Percentiles rank a stretch among this genome's conserved stretches.
Evolutionary conservation across 163 green algal genomes (phyloP).

Genomic region (Picocystis sp.): DNA sequence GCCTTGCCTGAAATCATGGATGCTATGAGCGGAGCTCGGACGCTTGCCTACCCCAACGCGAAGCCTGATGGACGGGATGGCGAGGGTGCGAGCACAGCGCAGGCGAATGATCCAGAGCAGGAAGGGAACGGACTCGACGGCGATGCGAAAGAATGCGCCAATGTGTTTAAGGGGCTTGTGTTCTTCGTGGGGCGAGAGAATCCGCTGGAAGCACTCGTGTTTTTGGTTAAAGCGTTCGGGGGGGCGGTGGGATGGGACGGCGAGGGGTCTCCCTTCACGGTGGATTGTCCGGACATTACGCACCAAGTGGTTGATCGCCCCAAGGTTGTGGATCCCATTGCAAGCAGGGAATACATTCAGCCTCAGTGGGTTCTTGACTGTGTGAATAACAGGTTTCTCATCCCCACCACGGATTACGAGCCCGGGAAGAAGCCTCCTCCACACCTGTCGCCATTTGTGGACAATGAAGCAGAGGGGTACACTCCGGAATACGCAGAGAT

Average conservation of each 20-base stretch:
- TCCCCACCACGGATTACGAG: slow-evolving; percentile 56
- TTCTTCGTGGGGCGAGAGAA: slow-evolving; percentile 68
- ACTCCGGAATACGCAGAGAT: slow-evolving; percentile 70
- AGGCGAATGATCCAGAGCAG: slow-evolving; percentile 11
- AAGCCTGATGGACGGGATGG: slow-evolving; percentile 8
- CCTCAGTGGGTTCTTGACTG: slow-evolving; percentile 95
- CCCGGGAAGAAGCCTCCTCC: slow-evolving; percentile 58
- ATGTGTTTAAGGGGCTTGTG: slow-evolving; percentile 72
- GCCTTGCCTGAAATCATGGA: slow-evolving; percentile 61
- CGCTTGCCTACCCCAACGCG: neutral
- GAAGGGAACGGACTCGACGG: slow-evolving; percentile 26
- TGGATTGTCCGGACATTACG: slow-evolving; percentile 57
- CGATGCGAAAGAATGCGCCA: slow-evolving; percentile 47
- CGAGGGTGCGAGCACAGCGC: slow-evolving; percentile 10
- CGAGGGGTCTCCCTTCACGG: slow-evolving; percentile 52
- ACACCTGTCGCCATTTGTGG: slow-evolving; percentile 94
- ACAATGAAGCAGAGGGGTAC: slow-evolving; percentile 73
- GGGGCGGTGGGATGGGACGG: slow-evolving; percentile 71
- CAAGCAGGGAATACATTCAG: slow-evolving; percentile 62
- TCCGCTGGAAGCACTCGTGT: slow-evolving; percentile 50
- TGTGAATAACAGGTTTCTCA: slow-evolving; percentile 76
- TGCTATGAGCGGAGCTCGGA: slow-evolving; percentile 21
- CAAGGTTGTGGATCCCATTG: slow-evolving; percentile 4
- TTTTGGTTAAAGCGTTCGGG: slow-evolving; percentile 70
- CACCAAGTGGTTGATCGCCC: slow-evolving; percentile 41